A percentile compares a stretch with the other conserved stretches of the same genome.
phyloP scores from a whole-genome alignment of 2,329 filamentous ascomycete genomes.

The Aspergillus sp. region DNA sequence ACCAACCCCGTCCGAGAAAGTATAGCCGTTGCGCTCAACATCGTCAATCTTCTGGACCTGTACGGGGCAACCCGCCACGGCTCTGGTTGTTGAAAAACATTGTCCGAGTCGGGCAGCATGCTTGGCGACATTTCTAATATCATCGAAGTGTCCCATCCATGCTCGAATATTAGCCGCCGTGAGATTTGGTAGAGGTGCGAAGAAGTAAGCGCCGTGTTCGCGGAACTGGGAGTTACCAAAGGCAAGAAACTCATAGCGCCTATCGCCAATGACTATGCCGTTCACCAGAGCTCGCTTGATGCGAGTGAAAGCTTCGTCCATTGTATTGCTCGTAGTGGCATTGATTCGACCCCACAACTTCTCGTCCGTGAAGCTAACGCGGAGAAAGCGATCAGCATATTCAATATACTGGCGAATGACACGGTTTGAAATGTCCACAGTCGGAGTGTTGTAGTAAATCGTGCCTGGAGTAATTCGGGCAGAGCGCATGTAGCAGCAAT shows the following conservation, averaged over 20 bases:
- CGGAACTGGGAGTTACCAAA: constrained; percentile 94
- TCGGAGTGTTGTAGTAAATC: constrained; percentile 66
- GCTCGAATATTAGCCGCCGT: constrained; percentile 67
- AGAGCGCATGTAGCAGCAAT: constrained; percentile 68
- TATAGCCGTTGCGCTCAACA: constrained; percentile 57
- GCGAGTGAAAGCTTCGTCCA: constrained; percentile 64
- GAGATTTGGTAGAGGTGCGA: constrained; percentile 58
- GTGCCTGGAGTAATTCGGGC: constrained; percentile 76
- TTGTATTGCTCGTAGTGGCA: constrained; percentile 45
- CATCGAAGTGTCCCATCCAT: constrained; percentile 78
- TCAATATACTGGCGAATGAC: constrained; percentile 64
- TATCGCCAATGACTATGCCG: constrained; percentile 73
- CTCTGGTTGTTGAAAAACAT: constrained; percentile 87
- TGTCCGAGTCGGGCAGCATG: constrained; percentile 83
- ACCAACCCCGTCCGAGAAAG: constrained; percentile 86
- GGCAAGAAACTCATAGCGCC: constrained; percentile 79
- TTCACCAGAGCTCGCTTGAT: constrained; percentile 62
- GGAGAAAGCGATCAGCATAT: constrained; percentile 69
- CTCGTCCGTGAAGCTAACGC: constrained; percentile 86
- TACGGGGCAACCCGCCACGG: constrained; percentile 56
- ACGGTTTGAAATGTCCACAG: constrained; percentile 78
- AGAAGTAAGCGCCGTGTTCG: constrained; percentile 88
- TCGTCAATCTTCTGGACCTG: constrained; percentile 55
- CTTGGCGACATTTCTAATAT: constrained; percentile 79
- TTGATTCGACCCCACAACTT: constrained; percentile 53